These are phyloP conservation scores for Kalaharituber pfeilii DNA, from an alignment of 2,329 filamentous ascomycete genomes.

Conservation along the genomic window DNA sequence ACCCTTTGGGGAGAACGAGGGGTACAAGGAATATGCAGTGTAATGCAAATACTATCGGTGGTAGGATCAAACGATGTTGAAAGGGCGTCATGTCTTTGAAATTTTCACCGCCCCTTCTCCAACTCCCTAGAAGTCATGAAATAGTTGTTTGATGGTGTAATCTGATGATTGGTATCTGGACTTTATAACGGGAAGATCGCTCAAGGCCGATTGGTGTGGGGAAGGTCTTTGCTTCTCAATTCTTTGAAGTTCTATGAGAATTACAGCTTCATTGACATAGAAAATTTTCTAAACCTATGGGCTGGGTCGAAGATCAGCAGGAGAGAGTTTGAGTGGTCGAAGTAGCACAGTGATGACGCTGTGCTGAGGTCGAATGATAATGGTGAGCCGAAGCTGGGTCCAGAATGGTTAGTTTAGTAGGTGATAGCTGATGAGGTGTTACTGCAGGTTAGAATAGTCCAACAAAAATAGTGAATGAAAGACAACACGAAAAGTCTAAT, in stretches of 20 bases:
- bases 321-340: neutral
- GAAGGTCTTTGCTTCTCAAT: neutral
- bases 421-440: neutral
- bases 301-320: neutral
- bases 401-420: neutral
- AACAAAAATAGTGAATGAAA: neutral
- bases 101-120: neutral
- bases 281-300: neutral
- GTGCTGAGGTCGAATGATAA: neutral
- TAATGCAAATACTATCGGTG: conserved; percentile 15
- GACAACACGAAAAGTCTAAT: neutral
- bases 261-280: neutral
- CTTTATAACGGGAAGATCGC: too few species aligned
- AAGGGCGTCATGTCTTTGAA: conserved; percentile 13
- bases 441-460: neutral
- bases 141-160: too few species aligned
- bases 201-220: neutral
- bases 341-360: neutral
- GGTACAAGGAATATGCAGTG: conserved; percentile 14
- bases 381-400: neutral
- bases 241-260: neutral
- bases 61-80: conserved; percentile 16
- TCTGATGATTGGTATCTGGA: too few species aligned
- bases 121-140: neutral
- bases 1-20: conserved; percentile 7